A percentile compares a stretch with the other conserved stretches of the same genome.
Conservation (phyloP, 345 rosid species). For the Lenwebbia sp. region DNA sequence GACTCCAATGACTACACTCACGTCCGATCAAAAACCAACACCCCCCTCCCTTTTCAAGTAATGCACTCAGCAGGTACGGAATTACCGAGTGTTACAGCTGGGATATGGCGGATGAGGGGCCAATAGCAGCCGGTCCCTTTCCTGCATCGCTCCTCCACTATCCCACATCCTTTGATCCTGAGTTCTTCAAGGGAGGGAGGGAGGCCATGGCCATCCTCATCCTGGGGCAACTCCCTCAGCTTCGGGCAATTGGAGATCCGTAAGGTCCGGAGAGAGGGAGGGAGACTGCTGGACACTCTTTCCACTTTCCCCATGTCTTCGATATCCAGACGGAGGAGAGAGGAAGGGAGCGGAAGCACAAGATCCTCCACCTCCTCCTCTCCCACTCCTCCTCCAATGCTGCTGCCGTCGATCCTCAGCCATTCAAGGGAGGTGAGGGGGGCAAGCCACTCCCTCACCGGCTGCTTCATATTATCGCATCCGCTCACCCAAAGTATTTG, state of each 20-base stretch:
- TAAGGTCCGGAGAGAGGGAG: not conserved
- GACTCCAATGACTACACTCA: no score
- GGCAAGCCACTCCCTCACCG: not conserved
- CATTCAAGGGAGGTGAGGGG: not conserved
- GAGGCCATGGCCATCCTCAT: no score
- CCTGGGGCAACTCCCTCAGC: not conserved
- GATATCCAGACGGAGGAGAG: accelerated
- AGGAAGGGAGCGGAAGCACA: not conserved
- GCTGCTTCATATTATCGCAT: accelerated
- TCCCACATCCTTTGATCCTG: accelerated
- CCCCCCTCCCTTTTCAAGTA: no score
- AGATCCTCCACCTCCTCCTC: not conserved
- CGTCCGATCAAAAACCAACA: no score
- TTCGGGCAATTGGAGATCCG: not conserved
- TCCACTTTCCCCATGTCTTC: accelerated
- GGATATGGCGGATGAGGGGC: not conserved
- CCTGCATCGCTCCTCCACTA: not conserved
- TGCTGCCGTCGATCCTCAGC: accelerated
- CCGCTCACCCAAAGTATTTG: accelerated
- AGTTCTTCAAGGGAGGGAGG: not conserved
- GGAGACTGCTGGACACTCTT: not conserved
- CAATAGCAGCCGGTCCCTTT: not conserved
- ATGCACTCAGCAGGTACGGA: no score
- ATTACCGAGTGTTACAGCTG: accelerated
- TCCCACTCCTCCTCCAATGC: not conserved